phyloP scores from a whole-genome alignment of 768 basidiomycete species.

The Naematelia aurantialba region DNA sequence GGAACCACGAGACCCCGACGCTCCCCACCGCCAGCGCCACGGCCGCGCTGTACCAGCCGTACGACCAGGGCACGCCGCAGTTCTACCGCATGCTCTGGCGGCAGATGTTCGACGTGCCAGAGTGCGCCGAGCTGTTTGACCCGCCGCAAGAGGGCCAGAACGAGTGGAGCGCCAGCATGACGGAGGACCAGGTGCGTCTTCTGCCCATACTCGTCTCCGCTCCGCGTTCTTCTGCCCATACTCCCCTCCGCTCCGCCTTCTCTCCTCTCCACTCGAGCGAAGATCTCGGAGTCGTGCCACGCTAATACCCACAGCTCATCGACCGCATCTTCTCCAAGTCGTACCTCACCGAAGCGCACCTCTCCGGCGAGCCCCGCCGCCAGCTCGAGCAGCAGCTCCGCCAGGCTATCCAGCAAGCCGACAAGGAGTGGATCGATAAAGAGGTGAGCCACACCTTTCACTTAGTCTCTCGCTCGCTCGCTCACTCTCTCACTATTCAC shows the following conservation, averaged over 20 bases:
- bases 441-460: conserved; percentile 33
- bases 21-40: conserved; percentile 54
- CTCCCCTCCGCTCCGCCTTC: not conserved
- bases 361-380: conserved; percentile 57
- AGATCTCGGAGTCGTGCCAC: too few species aligned
- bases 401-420: conserved; percentile 59
- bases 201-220: not conserved
- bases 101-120: conserved; percentile 61
- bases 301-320: conserved; percentile 45
- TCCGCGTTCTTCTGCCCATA: not conserved
- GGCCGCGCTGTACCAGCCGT: conserved; percentile 64
- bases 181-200: conserved; percentile 52
- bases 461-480: too few species aligned
- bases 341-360: conserved; percentile 65
- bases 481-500: too few species aligned
- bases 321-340: conserved; percentile 77
- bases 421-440: conserved; percentile 69
- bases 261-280: not conserved
- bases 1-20: conserved; percentile 70
- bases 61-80: conserved; percentile 74
- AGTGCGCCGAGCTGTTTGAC: conserved; percentile 63
- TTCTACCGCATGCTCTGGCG: conserved; percentile 75
- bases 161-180: conserved; percentile 57
- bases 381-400: conserved; percentile 58
- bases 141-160: conserved; percentile 58